Evolutionary conservation across 148 eudicot species (phyloP).

Genomic region (Simmondsia chinensis): DNA sequence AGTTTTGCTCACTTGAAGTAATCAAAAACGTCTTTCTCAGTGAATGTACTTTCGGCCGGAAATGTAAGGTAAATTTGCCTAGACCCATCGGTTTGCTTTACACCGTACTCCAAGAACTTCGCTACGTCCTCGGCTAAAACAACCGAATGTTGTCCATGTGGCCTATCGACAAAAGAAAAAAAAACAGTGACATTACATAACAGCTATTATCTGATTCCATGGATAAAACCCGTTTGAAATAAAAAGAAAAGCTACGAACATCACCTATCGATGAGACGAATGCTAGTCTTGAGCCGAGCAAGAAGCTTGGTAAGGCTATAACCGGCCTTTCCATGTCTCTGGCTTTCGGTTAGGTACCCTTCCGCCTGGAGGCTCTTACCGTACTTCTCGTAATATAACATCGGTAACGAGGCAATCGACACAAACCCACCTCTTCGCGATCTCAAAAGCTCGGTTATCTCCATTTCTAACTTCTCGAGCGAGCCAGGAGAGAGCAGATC

Average conservation of each 20-base stretch:
- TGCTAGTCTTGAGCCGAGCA: conserved; percentile 37
- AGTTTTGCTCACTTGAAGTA: conserved; percentile 33
- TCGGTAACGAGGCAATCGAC: conserved; percentile 52
- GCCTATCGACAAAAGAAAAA: conserved; percentile 18
- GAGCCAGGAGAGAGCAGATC: conserved; percentile 15
- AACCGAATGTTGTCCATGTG: conserved; percentile 58
- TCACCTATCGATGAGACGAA: conserved; percentile 48
- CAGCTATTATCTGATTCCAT: neutral
- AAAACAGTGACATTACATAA: neutral
- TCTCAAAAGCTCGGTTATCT: conserved; percentile 38
- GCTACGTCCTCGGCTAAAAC: conserved; percentile 42
- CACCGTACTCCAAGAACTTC: conserved; percentile 23
- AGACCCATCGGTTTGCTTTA: conserved; percentile 35
- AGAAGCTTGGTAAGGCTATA: conserved; percentile 57
- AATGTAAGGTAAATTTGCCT: conserved; percentile 59
- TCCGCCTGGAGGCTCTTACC: conserved; percentile 50
- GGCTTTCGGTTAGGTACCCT: conserved; percentile 57
- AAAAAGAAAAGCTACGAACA: neutral
- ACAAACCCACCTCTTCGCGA: conserved; percentile 37
- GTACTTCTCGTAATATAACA: conserved; percentile 44
- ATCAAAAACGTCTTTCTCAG: conserved; percentile 46
- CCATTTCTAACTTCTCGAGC: conserved; percentile 33
- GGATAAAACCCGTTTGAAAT: too few species aligned
- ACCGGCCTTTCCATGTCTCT: conserved; percentile 53
- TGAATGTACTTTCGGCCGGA: conserved; percentile 50